These are phyloP conservation scores for Tylopilus vinaceipallidus DNA, from an alignment of 768 basidiomycete species.

Conservation along the genomic window DNA sequence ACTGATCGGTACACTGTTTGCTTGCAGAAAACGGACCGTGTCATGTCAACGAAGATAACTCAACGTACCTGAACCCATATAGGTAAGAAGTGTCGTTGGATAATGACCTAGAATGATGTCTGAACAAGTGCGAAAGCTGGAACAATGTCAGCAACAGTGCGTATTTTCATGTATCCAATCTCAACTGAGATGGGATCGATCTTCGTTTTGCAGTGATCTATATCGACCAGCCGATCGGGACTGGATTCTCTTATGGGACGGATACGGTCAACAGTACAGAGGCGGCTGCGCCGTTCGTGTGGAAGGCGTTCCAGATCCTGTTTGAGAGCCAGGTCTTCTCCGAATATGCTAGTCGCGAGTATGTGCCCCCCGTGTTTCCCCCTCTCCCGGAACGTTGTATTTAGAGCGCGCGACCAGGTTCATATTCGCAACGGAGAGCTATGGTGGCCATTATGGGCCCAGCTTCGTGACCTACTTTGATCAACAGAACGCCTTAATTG, in stretches of 20 bases:
- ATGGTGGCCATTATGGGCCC: constrained; percentile 68
- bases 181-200: not conserved
- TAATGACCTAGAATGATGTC: not conserved
- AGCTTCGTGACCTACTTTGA: constrained; percentile 64
- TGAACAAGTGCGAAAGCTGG: constrained; percentile 45
- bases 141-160: constrained; percentile 65
- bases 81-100: constrained; percentile 36
- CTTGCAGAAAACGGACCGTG: constrained; percentile 62
- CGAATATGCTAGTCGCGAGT: constrained; percentile 37
- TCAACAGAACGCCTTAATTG: constrained; percentile 55
- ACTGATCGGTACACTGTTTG: not conserved
- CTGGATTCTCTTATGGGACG: constrained; percentile 60
- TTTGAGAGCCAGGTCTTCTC: constrained; percentile 56
- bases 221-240: constrained; percentile 67
- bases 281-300: constrained; percentile 55
- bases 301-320: constrained; percentile 62
- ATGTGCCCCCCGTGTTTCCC: too few species aligned
- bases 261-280: constrained; percentile 51
- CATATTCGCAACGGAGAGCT: constrained; percentile 53
- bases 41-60: constrained; percentile 50
- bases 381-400: too few species aligned
- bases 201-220: constrained; percentile 52
- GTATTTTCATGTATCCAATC: constrained; percentile 21
- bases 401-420: too few species aligned
- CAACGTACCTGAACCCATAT: constrained; percentile 57